These are phyloP conservation scores for Tremellales sp. DNA, from an alignment of 1,284 basidiomycete species.

Conservation along the genomic window DNA sequence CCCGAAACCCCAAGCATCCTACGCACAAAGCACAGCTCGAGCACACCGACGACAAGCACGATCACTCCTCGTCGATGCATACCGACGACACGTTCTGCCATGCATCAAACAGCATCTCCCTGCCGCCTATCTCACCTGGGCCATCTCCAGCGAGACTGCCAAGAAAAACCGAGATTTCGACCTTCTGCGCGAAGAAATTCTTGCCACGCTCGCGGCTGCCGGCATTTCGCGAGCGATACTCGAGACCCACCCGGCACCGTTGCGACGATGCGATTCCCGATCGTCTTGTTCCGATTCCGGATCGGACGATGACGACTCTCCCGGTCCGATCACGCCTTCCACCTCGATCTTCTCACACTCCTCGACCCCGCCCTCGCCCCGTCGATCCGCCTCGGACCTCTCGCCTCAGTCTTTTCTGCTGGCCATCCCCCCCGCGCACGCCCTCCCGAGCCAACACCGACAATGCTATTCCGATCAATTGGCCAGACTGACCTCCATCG, in stretches of 20 bases:
- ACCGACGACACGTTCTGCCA: slow-evolving; percentile 62
- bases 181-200: slow-evolving; percentile 28
- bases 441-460: slow-evolving; percentile 30
- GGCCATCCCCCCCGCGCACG: slow-evolving; percentile 38
- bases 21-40: slow-evolving; percentile 48
- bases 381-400: slow-evolving; percentile 1
- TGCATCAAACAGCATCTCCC: slow-evolving; percentile 47
- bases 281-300: slow-evolving; percentile 20
- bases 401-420: slow-evolving; percentile 35
- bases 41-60: slow-evolving; percentile 66
- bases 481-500: slow-evolving; percentile 35
- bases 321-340: slow-evolving; percentile 27
- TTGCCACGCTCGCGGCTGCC: slow-evolving; percentile 19
- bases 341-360: slow-evolving; percentile 34
- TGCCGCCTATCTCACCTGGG: slow-evolving; percentile 41
- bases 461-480: slow-evolving; percentile 33
- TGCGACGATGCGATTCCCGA: slow-evolving; percentile 15
- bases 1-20: slow-evolving; percentile 14
- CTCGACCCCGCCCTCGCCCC: slow-evolving; percentile 8
- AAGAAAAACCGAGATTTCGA: slow-evolving; percentile 35
- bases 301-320: slow-evolving; percentile 13
- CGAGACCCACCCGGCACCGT: slow-evolving; percentile 1
- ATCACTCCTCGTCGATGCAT: slow-evolving; percentile 68
- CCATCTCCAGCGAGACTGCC: slow-evolving; percentile 35
- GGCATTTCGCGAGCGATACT: slow-evolving; percentile 15